Conservation (phyloP, 192 early-diverging fungal genomes). For the Umbelopsis vinacea region DNA sequence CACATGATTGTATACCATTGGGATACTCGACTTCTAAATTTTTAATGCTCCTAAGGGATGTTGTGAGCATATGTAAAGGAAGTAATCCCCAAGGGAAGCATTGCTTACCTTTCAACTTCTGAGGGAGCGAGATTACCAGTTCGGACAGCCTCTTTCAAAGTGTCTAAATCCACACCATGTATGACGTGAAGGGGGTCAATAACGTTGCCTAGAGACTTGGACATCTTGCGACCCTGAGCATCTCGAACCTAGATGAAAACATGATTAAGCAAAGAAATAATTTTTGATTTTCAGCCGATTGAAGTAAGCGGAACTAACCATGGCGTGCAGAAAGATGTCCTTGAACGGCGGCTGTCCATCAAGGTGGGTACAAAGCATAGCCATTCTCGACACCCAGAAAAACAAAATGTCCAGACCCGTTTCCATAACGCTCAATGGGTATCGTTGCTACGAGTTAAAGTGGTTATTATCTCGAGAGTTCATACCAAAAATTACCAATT, state of each 20-base stretch:
- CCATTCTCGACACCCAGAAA: constrained; percentile 99
- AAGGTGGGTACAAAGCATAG: constrained; percentile 91
- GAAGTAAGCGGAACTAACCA: constrained; percentile 64
- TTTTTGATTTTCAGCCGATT: too few relatives aligned
- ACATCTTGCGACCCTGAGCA: constrained; percentile 90
- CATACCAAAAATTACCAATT: background rate
- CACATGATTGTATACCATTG: constrained; percentile 87
- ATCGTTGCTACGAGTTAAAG: constrained; percentile 59
- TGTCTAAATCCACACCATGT: constrained; percentile 72
- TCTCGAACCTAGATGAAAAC: constrained; percentile 56
- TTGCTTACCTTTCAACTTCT: constrained; percentile 72
- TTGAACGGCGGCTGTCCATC: constrained; percentile 83
- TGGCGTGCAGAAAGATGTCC: constrained; percentile 89
- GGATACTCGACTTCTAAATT: constrained; percentile 78
- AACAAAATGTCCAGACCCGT: constrained; percentile 98
- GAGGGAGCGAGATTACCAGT: constrained; percentile 73
- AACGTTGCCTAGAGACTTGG: constrained; percentile 85
- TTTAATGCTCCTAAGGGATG: constrained; percentile 36
- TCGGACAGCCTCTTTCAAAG: constrained; percentile 70
- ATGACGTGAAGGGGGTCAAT: constrained; percentile 87
- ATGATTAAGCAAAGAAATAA: background rate
- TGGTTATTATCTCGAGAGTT: background rate
- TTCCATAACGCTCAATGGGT: constrained; percentile 85
- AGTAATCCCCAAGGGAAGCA: constrained; percentile 43
- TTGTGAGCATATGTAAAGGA: constrained; percentile 19